Base-by-base conservation (phyloP, 169 alveolate genomes). In the Plasmodium knowlesi region DNA sequence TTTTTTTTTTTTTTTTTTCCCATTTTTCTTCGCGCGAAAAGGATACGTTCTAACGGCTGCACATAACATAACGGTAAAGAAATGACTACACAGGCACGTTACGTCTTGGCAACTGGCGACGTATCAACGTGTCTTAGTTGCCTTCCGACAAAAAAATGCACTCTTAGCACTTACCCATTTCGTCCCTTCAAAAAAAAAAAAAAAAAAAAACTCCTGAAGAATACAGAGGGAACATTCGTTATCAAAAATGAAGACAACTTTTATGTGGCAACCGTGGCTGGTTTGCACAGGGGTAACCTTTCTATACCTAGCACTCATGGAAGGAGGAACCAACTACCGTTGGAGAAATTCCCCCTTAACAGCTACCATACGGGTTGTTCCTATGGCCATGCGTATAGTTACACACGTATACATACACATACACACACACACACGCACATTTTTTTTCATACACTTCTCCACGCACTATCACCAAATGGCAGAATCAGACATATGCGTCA, bases 41-140 rank as follows among this genome's bases (percentile, higher is more conserved):
- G 93, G 93, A 86, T 74, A 86, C 70, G 67, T 86, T n/a, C 30
- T 86, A 14, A 86, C 93, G 43, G 93, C 93, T 53, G 93, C 93
- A 10, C 93, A 86, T 70, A 86, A 86, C 79, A 74, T 86, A 74
- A 78, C 93, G 50, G 93, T 86, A 74, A 84, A 25, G 39, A 28
- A 28, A 72, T 50, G 76, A 70, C 74, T 5, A 70, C 53, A 67
- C 22, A 67, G n/a, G 34, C 8, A 0, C 4, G 37, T 67, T 34
- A 22, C 76, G n/a, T 9, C 14, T 3, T 25, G 34, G 37, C 34
- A 2, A 67, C 14, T 25, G 34, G 37, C 34, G 2, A 67, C 14
- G 37, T 67, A 0, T 34, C 61, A 3, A 50, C 25, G 61, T 50
- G 19, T 12, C 61, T 8, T 1, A 12, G 25, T 50, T 16, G 61